Percentiles rank a stretch among this genome's conserved stretches.
These are phyloP conservation scores for Coelastrella sp. DNA, from an alignment of 139 green algal genomes.

Conservation along the genomic window DNA sequence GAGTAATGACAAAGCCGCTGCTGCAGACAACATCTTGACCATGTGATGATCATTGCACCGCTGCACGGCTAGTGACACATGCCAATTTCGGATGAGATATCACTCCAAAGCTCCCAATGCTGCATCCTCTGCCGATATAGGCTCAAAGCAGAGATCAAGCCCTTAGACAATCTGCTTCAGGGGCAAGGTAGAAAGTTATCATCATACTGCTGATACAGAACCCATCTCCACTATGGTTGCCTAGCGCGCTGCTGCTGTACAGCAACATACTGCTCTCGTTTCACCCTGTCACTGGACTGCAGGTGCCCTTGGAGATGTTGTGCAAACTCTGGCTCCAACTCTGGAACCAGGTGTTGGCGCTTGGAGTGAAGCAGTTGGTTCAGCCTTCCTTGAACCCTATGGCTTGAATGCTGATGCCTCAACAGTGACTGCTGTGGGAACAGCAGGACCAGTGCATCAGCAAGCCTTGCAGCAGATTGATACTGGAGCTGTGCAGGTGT, in stretches of 20 bases:
- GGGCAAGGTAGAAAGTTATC: too few relatives aligned
- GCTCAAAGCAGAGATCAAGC: neutral
- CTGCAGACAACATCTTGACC: too few relatives aligned
- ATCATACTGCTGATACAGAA: too few relatives aligned
- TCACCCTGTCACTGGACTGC: neutral
- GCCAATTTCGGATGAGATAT: too few relatives aligned
- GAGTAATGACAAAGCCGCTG: too few relatives aligned
- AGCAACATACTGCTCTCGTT: too few relatives aligned
- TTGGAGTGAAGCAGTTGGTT: constrained; percentile 45
- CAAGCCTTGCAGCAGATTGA: neutral
- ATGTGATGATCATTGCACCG: too few relatives aligned
- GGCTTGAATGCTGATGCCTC: constrained; percentile 16
- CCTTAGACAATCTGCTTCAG: neutral
- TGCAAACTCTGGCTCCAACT: neutral
- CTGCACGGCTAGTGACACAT: too few relatives aligned
- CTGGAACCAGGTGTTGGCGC: constrained; percentile 41
- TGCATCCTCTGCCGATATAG: too few relatives aligned
- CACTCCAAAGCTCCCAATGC: too few relatives aligned
- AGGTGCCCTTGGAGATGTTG: constrained; percentile 3
- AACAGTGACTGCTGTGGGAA: constrained; percentile 32
- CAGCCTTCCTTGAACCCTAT: constrained; percentile 48
- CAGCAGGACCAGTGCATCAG: constrained; percentile 34
- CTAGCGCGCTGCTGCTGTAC: too few relatives aligned
- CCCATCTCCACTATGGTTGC: too few relatives aligned
- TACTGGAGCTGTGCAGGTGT: constrained; percentile 23